These are phyloP conservation scores for Phaeoacremonium minimum DNA, from an alignment of 2,329 filamentous ascomycete species.

Conservation along the genomic window DNA sequence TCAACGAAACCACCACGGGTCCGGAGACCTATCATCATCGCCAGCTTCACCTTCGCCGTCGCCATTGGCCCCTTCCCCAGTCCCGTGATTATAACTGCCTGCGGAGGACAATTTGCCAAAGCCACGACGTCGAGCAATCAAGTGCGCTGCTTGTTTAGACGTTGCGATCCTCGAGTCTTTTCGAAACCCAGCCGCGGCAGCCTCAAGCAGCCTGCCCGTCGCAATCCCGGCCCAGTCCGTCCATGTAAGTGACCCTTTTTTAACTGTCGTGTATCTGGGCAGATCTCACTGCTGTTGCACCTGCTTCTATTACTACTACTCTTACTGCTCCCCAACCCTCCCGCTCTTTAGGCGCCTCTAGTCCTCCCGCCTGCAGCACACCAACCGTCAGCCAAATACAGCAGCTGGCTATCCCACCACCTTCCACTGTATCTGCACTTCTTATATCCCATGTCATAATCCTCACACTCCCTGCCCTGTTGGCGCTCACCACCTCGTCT, in stretches of 20 bases:
- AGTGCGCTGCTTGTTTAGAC: constrained; percentile 12
- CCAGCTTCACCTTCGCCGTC: constrained; percentile 32
- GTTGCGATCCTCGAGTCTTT: constrained; percentile 6
- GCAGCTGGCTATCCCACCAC: not conserved
- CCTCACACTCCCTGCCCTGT: not conserved
- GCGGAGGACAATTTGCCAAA: constrained; percentile 33
- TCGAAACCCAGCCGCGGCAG: constrained; percentile 6
- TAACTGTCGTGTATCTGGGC: not conserved
- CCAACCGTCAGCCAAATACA: not conserved
- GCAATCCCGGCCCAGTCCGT: not conserved
- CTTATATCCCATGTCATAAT: not conserved
- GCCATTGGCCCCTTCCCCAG: constrained; percentile 40
- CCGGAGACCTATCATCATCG: constrained; percentile 48
- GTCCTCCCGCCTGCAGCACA: not conserved
- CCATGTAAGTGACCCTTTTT: not conserved
- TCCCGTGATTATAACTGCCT: constrained; percentile 49
- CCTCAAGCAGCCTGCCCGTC: not conserved
- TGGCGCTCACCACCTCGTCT: too few relatives aligned
- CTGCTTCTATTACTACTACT: not conserved
- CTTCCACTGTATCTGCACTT: not conserved
- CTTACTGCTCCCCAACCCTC: too few relatives aligned
- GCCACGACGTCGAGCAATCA: constrained; percentile 24
- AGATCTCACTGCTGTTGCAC: not conserved
- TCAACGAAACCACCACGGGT: constrained; percentile 24
- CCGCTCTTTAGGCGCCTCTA: too few relatives aligned